Evolutionary conservation across 805 yeast species (phyloP).

Genomic region (Cyberlindnera euphorbiiphila): DNA sequence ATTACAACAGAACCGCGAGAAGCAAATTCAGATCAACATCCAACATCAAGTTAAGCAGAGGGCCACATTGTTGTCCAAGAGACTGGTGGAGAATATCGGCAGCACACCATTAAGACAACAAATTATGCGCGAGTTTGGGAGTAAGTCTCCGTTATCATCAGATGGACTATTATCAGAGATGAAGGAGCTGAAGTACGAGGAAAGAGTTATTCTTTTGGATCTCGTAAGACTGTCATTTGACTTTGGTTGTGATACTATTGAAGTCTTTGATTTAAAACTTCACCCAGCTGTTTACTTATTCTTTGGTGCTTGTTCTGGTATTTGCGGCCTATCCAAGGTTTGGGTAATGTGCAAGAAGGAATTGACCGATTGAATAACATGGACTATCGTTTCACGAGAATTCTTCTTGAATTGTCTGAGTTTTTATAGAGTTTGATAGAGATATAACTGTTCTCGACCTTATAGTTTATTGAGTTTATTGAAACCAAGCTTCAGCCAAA

Average conservation of each 20-base stretch:
- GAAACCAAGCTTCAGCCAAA: no score
- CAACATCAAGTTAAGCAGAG: conserved; percentile 59
- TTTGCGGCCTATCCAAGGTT: conserved; percentile 26
- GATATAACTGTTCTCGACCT: no score
- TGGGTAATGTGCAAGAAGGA: conserved; percentile 23
- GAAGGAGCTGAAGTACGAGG: conserved; percentile 33
- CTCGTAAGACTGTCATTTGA: conserved; percentile 42
- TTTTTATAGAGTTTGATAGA: conserved; percentile 1
- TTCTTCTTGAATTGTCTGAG: neutral
- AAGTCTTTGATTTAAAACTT: conserved; percentile 38
- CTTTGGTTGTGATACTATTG: conserved; percentile 44
- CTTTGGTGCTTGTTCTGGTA: conserved; percentile 24
- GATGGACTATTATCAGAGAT: conserved; percentile 26
- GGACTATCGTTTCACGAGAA: no score
- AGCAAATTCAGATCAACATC: conserved; percentile 50
- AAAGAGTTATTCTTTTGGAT: conserved; percentile 36
- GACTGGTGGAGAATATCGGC: conserved; percentile 28
- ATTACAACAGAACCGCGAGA: conserved; percentile 39
- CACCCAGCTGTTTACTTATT: conserved; percentile 21
- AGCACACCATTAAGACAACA: conserved; percentile 29
- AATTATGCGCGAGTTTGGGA: conserved; percentile 29
- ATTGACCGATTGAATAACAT: conserved; percentile 10
- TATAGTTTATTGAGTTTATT: no score
- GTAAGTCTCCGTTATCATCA: conserved; percentile 18
- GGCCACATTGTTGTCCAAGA: conserved; percentile 43